Percentiles rank a stretch among this genome's conserved stretches.
Evolutionary conservation across 2,329 filamentous ascomycete genomes (phyloP).

Genomic region (Arachnopeziza araneosa): DNA sequence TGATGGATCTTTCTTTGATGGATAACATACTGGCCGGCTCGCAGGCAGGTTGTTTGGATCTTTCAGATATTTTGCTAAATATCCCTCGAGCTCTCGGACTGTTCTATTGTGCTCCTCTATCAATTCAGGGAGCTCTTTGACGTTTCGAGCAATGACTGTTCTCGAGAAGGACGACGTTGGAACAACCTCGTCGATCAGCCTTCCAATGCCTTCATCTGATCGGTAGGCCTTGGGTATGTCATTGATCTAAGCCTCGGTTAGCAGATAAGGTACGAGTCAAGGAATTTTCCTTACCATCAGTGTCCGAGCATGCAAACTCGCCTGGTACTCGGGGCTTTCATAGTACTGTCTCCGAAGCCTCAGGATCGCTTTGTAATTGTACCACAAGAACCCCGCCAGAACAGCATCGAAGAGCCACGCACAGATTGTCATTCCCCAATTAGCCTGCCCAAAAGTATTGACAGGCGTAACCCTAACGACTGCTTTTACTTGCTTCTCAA

Average conservation of each 20-base stretch:
- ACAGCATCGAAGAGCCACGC: conserved; percentile 67
- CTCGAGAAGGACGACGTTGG: conserved; percentile 74
- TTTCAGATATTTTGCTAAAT: conserved; percentile 85
- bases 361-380: conserved; percentile 74
- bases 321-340: conserved; percentile 80
- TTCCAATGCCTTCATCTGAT: conserved; percentile 81
- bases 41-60: conserved; percentile 76
- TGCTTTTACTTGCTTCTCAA: conserved; percentile 32
- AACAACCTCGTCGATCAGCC: conserved; percentile 74
- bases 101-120: conserved; percentile 78
- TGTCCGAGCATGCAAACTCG: conserved; percentile 72
- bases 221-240: conserved; percentile 74
- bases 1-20: conserved; percentile 72
- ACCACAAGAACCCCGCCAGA: conserved; percentile 79
- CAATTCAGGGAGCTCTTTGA: conserved; percentile 79
- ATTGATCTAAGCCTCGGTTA: conserved; percentile 52
- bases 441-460: conserved; percentile 44
- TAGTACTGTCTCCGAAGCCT: conserved; percentile 73
- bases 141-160: conserved; percentile 82
- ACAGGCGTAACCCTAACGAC: conserved; percentile 56
- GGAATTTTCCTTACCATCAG: conserved; percentile 47
- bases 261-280: conserved; percentile 7
- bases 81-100: conserved; percentile 75
- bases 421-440: conserved; percentile 56
- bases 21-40: conserved; percentile 70